These are phyloP conservation scores for Thielaviopsis populi DNA, from an alignment of 2,329 filamentous ascomycete species.

Conservation along the genomic window DNA sequence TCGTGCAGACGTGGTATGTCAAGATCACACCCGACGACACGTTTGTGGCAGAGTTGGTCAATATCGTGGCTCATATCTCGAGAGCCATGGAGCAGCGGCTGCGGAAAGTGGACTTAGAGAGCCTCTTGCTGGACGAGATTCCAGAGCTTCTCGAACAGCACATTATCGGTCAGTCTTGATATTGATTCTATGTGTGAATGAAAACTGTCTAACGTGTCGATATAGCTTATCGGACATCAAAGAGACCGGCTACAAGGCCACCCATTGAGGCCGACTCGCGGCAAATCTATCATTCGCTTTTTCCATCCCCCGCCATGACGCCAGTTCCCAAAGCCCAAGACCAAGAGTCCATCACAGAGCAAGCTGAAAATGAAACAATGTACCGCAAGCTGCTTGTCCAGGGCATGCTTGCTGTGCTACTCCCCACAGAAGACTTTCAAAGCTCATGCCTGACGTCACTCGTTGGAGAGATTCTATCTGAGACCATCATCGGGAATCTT, in stretches of 20 bases:
- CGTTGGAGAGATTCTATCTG: slow-evolving; percentile 74
- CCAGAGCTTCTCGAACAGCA: slow-evolving; percentile 70
- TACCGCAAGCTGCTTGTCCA: slow-evolving; percentile 85
- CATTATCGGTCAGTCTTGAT: slow-evolving; percentile 47
- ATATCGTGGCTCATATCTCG: slow-evolving; percentile 84
- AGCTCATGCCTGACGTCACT: slow-evolving; percentile 74
- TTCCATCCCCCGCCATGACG: slow-evolving; percentile 64
- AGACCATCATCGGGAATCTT: slow-evolving; percentile 74
- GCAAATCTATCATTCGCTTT: slow-evolving; percentile 68
- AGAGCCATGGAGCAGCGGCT: slow-evolving; percentile 74
- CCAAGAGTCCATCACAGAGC: slow-evolving; percentile 37
- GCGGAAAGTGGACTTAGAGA: slow-evolving; percentile 67
- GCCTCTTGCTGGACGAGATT: slow-evolving; percentile 72
- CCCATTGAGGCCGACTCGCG: slow-evolving; percentile 48
- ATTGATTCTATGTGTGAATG: neutral
- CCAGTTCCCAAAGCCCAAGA: slow-evolving; percentile 51
- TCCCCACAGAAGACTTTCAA: slow-evolving; percentile 84
- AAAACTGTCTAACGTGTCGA: neutral
- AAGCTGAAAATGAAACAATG: slow-evolving; percentile 60
- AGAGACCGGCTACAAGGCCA: slow-evolving; percentile 39
- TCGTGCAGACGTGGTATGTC: slow-evolving; percentile 82
- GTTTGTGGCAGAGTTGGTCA: slow-evolving; percentile 76
- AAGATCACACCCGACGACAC: slow-evolving; percentile 82
- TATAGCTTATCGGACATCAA: slow-evolving; percentile 58
- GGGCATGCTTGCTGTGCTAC: slow-evolving; percentile 62